phyloP scores from a whole-genome alignment of 2,329 filamentous ascomycete species.

The Fusarium torreyae region DNA sequence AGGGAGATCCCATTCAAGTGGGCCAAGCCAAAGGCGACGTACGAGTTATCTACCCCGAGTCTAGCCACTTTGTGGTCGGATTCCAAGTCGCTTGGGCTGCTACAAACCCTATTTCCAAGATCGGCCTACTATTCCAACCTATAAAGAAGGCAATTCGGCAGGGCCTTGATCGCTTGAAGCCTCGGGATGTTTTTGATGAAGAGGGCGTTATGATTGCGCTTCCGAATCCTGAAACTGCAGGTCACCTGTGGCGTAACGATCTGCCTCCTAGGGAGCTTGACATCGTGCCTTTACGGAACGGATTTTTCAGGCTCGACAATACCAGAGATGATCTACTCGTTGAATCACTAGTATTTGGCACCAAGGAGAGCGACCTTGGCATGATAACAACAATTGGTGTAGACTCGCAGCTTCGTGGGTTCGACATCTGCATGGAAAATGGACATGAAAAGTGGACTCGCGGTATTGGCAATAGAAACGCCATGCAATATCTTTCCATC shows the following conservation, averaged over 20 bases:
- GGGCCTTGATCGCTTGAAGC: neutral
- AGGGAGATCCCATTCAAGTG: neutral
- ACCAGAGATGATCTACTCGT: no score
- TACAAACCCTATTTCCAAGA: neutral
- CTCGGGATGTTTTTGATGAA: no score
- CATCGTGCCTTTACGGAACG: neutral
- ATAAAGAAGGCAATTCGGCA: neutral
- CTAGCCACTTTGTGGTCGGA: neutral
- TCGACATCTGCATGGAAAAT: no score
- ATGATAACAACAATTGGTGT: no score
- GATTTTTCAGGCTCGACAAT: no score
- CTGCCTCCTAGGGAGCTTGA: neutral
- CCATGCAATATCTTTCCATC: no score
- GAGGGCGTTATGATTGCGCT: neutral
- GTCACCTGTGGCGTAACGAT: slow-evolving; percentile 6
- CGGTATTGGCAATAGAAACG: no score
- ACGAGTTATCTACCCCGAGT: neutral
- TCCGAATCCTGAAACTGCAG: neutral
- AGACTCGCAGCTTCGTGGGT: no score
- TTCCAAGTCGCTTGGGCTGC: neutral
- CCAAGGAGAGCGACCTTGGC: no score
- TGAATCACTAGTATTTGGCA: no score
- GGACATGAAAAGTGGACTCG: no score
- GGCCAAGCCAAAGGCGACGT: neutral
- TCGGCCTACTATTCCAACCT: neutral